Evolutionary conservation across 352 stramenopile genomes (phyloP), one percentile per base, ranked within the genome.

Genomic region (Globisporangium rhizosaccharum): DNA sequence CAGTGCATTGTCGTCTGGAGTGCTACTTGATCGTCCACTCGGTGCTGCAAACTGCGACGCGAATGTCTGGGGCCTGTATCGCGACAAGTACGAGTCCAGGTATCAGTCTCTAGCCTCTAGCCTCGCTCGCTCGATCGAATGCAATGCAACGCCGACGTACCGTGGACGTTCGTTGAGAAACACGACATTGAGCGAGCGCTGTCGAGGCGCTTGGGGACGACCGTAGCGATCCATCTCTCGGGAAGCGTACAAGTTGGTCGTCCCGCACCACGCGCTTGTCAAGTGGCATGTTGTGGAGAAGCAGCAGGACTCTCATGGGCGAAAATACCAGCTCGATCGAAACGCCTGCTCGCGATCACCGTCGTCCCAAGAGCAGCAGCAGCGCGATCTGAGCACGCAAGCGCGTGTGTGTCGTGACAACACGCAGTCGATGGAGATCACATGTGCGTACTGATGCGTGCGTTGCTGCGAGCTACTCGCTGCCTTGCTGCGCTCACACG

Each of bases 111-210:
- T 10, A 36, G 30, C 9, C 33, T 11, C 33, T 12, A 8, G 33
- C 10, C 8, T 18, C 15, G 9, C 1, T 48, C 9, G 23, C 33
- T 18, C 15, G 18, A 9, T 48, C 9, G 10, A 37, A 28, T n/a
- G 8, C 8, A 17, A 18, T n/a, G 9, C 18, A 36, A 23, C 14
- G 42, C 25, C 28, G 15, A 47, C 61, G 42, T 56, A 80, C 73
- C 69, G 74, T 2, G 66, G 25, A 1, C 49, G 68, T 36, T 82
- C 66, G 30, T 82, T 79, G 7, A 82, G 70, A 54, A 82, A 82
- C 18, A 61, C 46, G 39, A 77, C 70, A 36, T 56, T 59, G 47
- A 65, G 63, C 12, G 62, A 61, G 15, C 57, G 63, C n/a, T 54
- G 58, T 45, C 52, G 68, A 42, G 65, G 66, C 12, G 56, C 56